Evolutionary conservation across 1,284 basidiomycete genomes (phyloP).

Genomic region (Boletus sp.): DNA sequence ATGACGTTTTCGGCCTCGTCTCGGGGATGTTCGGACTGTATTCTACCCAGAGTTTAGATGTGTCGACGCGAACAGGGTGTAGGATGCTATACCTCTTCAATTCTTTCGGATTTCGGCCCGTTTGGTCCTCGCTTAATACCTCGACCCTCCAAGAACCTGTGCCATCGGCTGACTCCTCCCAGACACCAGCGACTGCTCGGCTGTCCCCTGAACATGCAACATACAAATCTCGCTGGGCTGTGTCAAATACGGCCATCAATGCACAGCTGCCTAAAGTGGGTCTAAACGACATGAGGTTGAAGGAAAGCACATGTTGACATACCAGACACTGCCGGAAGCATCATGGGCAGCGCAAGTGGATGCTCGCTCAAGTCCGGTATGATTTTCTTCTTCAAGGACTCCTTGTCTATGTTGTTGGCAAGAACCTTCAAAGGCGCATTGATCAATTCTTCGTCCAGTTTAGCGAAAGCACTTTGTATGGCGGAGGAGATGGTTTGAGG

Average conservation of each 20-base stretch:
- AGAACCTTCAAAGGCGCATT: constrained; percentile 75
- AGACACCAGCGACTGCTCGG: constrained; percentile 92
- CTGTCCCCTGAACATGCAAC: constrained; percentile 93
- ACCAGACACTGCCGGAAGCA: constrained; percentile 79
- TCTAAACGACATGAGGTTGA: constrained; percentile 9
- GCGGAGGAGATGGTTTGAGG: constrained; percentile 64
- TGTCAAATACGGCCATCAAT: constrained; percentile 81
- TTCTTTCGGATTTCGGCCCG: constrained; percentile 87
- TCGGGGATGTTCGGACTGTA: constrained; percentile 85
- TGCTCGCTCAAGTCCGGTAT: constrained; percentile 70
- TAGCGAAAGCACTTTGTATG: constrained; percentile 75
- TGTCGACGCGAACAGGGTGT: not conserved
- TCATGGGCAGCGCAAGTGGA: constrained; percentile 62
- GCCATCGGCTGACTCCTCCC: constrained; percentile 63
- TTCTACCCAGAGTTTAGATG: constrained; percentile 43
- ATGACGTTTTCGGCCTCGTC: constrained; percentile 83
- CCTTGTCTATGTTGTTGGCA: constrained; percentile 50
- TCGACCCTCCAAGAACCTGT: constrained; percentile 81
- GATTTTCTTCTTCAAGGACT: constrained; percentile 45
- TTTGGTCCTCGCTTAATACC: constrained; percentile 92
- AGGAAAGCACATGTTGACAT: constrained; percentile 5
- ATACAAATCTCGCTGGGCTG: constrained; percentile 75
- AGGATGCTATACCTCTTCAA: constrained; percentile 49
- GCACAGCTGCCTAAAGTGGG: constrained; percentile 74
- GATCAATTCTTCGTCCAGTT: constrained; percentile 76